Evolutionary conservation across 2,329 filamentous ascomycete species (phyloP).

Genomic region (Aspergillus sp.): DNA sequence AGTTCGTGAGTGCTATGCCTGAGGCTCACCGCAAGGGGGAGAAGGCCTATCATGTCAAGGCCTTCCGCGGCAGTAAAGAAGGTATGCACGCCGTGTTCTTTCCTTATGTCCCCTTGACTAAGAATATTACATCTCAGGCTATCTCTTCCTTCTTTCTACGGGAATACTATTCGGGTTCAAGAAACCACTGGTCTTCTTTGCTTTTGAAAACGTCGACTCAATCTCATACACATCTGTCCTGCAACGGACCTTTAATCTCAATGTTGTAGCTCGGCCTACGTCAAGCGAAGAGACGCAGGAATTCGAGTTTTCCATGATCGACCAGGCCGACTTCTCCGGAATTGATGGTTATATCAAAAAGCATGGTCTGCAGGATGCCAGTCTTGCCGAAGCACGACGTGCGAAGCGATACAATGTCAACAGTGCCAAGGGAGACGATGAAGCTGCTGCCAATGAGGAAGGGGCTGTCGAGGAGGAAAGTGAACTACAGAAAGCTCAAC

Average conservation of each 20-base stretch:
- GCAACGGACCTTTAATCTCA: slow-evolving; percentile 67
- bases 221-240: slow-evolving; percentile 66
- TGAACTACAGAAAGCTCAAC: slow-evolving; percentile 60
- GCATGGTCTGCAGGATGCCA: slow-evolving; percentile 64
- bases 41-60: slow-evolving; percentile 65
- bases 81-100: slow-evolving; percentile 41
- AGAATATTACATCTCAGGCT: slow-evolving; percentile 48
- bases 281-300: slow-evolving; percentile 53
- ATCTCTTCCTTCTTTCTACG: slow-evolving; percentile 62
- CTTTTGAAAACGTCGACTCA: slow-evolving; percentile 60
- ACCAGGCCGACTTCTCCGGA: slow-evolving; percentile 63
- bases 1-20: slow-evolving; percentile 62
- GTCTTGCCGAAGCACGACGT: slow-evolving; percentile 60
- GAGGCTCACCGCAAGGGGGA: slow-evolving; percentile 65
- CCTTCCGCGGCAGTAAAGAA: slow-evolving; percentile 66
- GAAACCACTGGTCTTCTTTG: slow-evolving; percentile 65
- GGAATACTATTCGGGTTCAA: slow-evolving; percentile 68
- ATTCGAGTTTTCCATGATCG: slow-evolving; percentile 66
- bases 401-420: slow-evolving; percentile 62
- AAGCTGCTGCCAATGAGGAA: slow-evolving; percentile 23
- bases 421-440: slow-evolving; percentile 37
- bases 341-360: slow-evolving; percentile 65
- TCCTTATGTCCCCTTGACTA: background rate
- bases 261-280: slow-evolving; percentile 50
- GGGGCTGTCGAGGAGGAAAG: slow-evolving; percentile 54